phyloP scores from a whole-genome alignment of 2,329 filamentous ascomycete species.

The Fusarium nurragi region DNA sequence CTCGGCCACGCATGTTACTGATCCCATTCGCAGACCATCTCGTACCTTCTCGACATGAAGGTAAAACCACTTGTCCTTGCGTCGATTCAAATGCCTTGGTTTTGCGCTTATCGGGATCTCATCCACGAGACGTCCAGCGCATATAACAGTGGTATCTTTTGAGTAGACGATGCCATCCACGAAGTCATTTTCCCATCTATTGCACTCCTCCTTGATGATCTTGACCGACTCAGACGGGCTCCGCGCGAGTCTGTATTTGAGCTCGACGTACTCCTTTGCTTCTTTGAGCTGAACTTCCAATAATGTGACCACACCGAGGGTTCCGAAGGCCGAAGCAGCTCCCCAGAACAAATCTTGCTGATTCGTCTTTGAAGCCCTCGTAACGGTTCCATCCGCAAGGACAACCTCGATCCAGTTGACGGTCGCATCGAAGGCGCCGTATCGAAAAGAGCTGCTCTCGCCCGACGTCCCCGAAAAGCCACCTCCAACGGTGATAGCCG shows the following conservation, averaged over 20 bases:
- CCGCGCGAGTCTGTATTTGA: conserved; percentile 63
- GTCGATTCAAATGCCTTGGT: conserved; percentile 62
- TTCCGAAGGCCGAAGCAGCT: conserved; percentile 72
- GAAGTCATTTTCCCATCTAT: conserved; percentile 63
- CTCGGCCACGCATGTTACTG: conserved; percentile 52
- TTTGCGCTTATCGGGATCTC: conserved; percentile 49
- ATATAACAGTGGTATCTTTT: conserved; percentile 64
- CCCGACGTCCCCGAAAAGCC: conserved; percentile 73
- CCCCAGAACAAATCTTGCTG: conserved; percentile 70
- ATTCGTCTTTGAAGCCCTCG: conserved; percentile 62
- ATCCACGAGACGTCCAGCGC: conserved; percentile 67
- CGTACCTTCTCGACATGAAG: conserved; percentile 66
- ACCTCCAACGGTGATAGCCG: conserved; percentile 75
- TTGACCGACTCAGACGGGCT: conserved; percentile 51
- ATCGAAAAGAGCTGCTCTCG: conserved; percentile 73
- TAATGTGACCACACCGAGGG: conserved; percentile 71
- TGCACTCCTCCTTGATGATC: conserved; percentile 57
- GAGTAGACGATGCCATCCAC: conserved; percentile 76
- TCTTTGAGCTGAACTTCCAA: conserved; percentile 68
- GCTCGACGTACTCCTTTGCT: conserved; percentile 64
- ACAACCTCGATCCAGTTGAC: conserved; percentile 72
- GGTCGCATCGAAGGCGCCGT: conserved; percentile 72
- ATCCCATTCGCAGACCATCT: conserved; percentile 40
- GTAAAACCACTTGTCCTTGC: conserved; percentile 78
- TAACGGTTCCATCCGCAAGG: conserved; percentile 66